A percentile compares a stretch with the other conserved stretches of the same genome.
Evolutionary conservation across 176 grass and related monocot species (phyloP).

Genomic region (Raddia guianensis): DNA sequence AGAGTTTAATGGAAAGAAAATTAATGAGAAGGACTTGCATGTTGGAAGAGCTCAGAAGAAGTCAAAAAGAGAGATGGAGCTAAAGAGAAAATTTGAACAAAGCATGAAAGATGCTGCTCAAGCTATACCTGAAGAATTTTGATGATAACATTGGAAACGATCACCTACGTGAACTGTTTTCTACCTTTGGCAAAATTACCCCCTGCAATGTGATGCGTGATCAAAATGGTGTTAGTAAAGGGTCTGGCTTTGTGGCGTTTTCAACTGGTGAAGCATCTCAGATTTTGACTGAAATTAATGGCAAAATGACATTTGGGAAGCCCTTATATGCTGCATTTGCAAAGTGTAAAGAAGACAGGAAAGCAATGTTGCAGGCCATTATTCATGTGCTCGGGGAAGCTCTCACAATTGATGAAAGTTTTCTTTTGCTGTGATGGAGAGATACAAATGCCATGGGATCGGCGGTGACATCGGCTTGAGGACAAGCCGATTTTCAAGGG

Average conservation of each 20-base stretch:
- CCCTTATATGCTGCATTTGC: conserved; percentile 93
- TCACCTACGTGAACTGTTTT: conserved; percentile 71
- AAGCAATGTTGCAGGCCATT: conserved; percentile 88
- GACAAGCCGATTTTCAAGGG: too few relatives aligned
- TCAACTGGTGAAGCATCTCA: conserved; percentile 70
- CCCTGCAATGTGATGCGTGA: conserved; percentile 93
- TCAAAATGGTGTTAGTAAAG: conserved; percentile 84
- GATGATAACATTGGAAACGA: conserved; percentile 85
- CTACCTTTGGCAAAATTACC: conserved; percentile 74
- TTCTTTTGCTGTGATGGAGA: too few relatives aligned
- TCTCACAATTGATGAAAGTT: too few relatives aligned
- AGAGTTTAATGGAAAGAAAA: conserved; percentile 84
- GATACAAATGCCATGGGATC: too few relatives aligned
- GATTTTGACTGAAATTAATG: conserved; percentile 90
- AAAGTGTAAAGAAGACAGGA: conserved; percentile 92
- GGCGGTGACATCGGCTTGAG: too few relatives aligned
- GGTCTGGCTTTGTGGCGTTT: conserved; percentile 90
- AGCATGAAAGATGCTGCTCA: conserved; percentile 77
- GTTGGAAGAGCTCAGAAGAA: conserved; percentile 94
- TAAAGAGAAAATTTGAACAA: conserved; percentile 75
- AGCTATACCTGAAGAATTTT: conserved; percentile 95
- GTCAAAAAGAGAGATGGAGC: conserved; percentile 77
- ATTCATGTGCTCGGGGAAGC: too few relatives aligned
- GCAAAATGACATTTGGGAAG: conserved; percentile 87
- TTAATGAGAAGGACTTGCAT: conserved; percentile 75